phyloP scores from a whole-genome alignment of 2,329 filamentous ascomycete genomes.

The Tolypocladium cylindrosporum region DNA sequence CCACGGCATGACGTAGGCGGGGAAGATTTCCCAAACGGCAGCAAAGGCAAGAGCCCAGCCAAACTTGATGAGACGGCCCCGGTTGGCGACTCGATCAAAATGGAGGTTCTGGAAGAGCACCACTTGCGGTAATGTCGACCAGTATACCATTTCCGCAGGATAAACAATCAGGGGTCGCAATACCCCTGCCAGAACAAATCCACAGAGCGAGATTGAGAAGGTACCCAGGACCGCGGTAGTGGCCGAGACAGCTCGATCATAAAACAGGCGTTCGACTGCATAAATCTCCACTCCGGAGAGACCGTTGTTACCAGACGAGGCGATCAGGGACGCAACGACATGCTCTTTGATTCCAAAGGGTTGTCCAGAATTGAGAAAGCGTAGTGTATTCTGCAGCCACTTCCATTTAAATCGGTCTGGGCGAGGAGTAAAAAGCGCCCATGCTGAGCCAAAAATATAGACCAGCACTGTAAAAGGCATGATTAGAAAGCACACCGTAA shows the following conservation, averaged over 20 bases:
- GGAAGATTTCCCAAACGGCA: slow-evolving; percentile 35
- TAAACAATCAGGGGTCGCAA: slow-evolving; percentile 20
- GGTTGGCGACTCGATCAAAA: slow-evolving; percentile 16
- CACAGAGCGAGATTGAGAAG: slow-evolving; percentile 18
- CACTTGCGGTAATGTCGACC: slow-evolving; percentile 19
- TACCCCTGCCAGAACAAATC: slow-evolving; percentile 17
- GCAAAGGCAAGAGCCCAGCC: slow-evolving; percentile 18
- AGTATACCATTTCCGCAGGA: slow-evolving; percentile 22
- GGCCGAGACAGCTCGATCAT: slow-evolving; percentile 9
- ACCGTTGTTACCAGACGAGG: slow-evolving; percentile 10
- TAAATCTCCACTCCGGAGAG: slow-evolving; percentile 11
- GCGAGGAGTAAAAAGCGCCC: not conserved
- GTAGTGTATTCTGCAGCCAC: slow-evolving; percentile 1
- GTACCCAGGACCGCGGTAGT: slow-evolving; percentile 15
- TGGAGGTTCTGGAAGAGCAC: slow-evolving; percentile 23
- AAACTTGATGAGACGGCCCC: slow-evolving; percentile 17
- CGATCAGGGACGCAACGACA: slow-evolving; percentile 10
- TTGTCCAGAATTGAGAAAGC: slow-evolving; percentile 9
- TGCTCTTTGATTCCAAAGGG: slow-evolving; percentile 10
- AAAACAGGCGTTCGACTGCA: slow-evolving; percentile 11
- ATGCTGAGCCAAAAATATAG: not conserved
- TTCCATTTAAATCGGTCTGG: slow-evolving; percentile 2
- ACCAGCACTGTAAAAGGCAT: not conserved
- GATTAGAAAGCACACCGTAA: not conserved
- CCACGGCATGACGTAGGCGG: slow-evolving; percentile 33